A percentile compares a stretch with the other conserved stretches of the same genome.
phyloP scores from a whole-genome alignment of 306 rosid species.

The Vigna angularis region DNA sequence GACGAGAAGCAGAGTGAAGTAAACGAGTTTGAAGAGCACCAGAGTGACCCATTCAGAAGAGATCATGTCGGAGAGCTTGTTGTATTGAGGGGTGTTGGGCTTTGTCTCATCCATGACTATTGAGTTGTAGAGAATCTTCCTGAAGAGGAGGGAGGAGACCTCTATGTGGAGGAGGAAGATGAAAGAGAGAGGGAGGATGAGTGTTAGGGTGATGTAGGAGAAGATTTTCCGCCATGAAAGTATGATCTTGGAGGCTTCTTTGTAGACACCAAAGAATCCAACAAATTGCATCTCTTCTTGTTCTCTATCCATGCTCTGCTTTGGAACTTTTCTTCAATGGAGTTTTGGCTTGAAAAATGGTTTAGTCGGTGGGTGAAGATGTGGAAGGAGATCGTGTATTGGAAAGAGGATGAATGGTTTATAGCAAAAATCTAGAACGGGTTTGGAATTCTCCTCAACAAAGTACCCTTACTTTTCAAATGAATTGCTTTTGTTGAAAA shows the following conservation, averaged over 20 bases:
- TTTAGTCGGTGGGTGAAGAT: not conserved
- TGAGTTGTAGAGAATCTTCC: conserved; percentile 39
- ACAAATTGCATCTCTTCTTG: conserved; percentile 68
- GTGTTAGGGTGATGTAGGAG: conserved; percentile 54
- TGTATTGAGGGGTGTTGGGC: conserved; percentile 18
- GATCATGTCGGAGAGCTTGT: conserved; percentile 41
- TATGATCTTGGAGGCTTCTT: conserved; percentile 56
- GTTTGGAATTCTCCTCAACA: conserved; percentile 1
- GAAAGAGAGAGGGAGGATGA: conserved; percentile 66
- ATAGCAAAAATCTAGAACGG: not conserved
- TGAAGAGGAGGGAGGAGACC: conserved; percentile 48
- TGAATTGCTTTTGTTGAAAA: not conserved
- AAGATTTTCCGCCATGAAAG: conserved; percentile 58
- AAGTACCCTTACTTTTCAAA: conserved; percentile 24
- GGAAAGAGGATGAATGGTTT: not conserved
- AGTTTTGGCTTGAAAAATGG: conserved; percentile 3
- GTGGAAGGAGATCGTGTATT: not conserved
- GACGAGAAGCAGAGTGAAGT: conserved; percentile 51
- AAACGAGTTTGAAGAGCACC: conserved; percentile 49
- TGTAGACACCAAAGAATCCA: conserved; percentile 54
- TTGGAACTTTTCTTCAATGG: not conserved
- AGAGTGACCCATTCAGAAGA: conserved; percentile 49
- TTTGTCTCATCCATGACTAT: not conserved
- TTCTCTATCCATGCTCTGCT: conserved; percentile 55
- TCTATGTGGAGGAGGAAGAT: conserved; percentile 53